phyloP scores from a whole-genome alignment of 352 stramenopile genomes.

The Phytophthora brassicae region DNA sequence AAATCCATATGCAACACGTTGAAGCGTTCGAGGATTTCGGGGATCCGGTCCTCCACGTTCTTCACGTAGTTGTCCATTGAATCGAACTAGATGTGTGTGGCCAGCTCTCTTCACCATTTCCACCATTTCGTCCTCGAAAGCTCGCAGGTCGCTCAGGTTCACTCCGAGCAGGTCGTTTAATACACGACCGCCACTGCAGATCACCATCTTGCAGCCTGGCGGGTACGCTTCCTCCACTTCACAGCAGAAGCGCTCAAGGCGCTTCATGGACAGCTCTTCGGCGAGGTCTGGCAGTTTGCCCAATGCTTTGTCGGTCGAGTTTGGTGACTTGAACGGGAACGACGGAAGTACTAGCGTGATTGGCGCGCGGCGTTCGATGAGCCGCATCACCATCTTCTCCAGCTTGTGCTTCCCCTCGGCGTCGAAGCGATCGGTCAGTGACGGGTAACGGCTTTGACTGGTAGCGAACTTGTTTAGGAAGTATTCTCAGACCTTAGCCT shows the following conservation, averaged over 20 bases:
- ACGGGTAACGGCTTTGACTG: conserved; percentile 17
- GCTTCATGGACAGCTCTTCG: conserved; percentile 14
- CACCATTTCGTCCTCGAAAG: conserved; percentile 13
- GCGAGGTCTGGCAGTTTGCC: conserved; percentile 18
- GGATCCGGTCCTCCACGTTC: conserved; percentile 19
- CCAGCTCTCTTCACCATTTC: conserved; percentile 17
- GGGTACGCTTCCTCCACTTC: conserved; percentile 18
- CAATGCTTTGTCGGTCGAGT: conserved; percentile 20
- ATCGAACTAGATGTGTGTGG: conserved; percentile 24
- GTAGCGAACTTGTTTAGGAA: conserved; percentile 21
- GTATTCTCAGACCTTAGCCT: conserved; percentile 15
- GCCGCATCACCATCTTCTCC: conserved; percentile 17
- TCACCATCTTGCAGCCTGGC: conserved; percentile 19
- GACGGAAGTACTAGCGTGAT: conserved; percentile 21
- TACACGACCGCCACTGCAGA: conserved; percentile 21
- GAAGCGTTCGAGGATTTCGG: conserved; percentile 21
- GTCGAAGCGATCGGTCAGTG: conserved; percentile 17
- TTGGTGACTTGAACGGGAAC: conserved; percentile 24
- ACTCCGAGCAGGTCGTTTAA: conserved; percentile 24
- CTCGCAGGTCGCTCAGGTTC: conserved; percentile 9
- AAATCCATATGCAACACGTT: conserved; percentile 21
- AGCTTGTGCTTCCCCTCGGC: conserved; percentile 16
- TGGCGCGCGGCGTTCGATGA: conserved; percentile 17
- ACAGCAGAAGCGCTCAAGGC: conserved; percentile 23
- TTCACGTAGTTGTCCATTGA: conserved; percentile 24